Evolutionary conservation across 352 stramenopile genomes (phyloP).

Genomic region (Pythium phragmiticola): DNA sequence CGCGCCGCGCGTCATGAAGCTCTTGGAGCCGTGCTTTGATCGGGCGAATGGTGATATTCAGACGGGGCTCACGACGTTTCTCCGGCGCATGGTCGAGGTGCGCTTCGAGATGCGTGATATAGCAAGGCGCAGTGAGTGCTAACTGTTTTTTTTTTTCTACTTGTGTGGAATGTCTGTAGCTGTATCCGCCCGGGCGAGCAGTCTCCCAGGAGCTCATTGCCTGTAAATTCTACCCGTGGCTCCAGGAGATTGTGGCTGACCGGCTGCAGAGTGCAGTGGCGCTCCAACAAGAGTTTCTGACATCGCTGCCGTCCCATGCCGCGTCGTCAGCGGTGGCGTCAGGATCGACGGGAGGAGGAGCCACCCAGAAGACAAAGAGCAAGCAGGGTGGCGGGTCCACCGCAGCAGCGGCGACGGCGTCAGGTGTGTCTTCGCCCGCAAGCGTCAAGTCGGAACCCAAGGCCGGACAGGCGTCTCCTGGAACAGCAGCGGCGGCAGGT

Average conservation of each 20-base stretch:
- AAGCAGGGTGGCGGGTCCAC: constrained; percentile 26
- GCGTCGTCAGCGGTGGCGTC: constrained; percentile 8
- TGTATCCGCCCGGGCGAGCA: constrained; percentile 71
- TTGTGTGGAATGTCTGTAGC: constrained; percentile 31
- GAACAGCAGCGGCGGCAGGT: background rate
- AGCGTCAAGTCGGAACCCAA: constrained; percentile 25
- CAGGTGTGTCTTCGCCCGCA: constrained; percentile 19
- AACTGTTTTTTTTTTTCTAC: constrained; percentile 1
- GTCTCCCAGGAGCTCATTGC: constrained; percentile 62
- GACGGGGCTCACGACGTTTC: constrained; percentile 58
- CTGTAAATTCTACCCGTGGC: constrained; percentile 89
- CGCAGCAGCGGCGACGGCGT: background rate
- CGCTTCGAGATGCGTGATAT: constrained; percentile 5
- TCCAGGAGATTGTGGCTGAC: constrained; percentile 84
- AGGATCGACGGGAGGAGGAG: background rate
- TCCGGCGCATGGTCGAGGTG: constrained; percentile 76
- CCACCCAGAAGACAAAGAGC: constrained; percentile 36
- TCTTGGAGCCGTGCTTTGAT: constrained; percentile 88
- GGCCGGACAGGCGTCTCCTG: constrained; percentile 12
- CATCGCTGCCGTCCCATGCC: constrained; percentile 23
- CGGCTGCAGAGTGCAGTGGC: constrained; percentile 64
- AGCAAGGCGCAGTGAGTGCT: background rate
- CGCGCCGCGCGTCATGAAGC: constrained; percentile 86
- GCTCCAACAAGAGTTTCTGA: constrained; percentile 55
- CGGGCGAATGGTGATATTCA: constrained; percentile 82